These are phyloP conservation scores for Agarophyton chilense DNA, from an alignment of 23 red algal species.

Conservation along the genomic window DNA sequence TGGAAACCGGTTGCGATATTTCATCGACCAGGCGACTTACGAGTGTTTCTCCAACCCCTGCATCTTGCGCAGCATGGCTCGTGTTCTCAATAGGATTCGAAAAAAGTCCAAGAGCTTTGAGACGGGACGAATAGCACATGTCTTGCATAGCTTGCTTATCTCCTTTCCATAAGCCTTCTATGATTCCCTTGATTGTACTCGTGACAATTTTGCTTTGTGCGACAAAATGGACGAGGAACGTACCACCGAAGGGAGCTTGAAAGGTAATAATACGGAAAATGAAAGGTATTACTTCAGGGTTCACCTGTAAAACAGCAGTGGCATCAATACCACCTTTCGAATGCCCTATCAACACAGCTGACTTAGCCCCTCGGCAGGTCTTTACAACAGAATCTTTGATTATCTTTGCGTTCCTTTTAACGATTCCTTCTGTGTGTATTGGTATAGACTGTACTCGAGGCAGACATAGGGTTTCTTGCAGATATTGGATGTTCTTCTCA, in stretches of 20 bases:
- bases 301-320: background rate
- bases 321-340: conserved; percentile 58
- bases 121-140: conserved; percentile 43
- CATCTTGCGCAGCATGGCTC: background rate
- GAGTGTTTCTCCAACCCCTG: background rate
- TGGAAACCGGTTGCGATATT: background rate
- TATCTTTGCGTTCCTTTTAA: conserved; percentile 36
- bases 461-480: conserved; percentile 30
- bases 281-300: conserved; percentile 37
- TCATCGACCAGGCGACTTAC: too few species aligned
- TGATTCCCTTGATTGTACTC: conserved; percentile 21
- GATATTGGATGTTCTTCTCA: conserved; percentile 52
- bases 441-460: conserved; percentile 22
- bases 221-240: conserved; percentile 57
- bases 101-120: conserved; percentile 5
- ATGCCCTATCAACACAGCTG: conserved; percentile 52
- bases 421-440: conserved; percentile 70
- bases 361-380: conserved; percentile 14
- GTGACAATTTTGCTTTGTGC: conserved; percentile 42
- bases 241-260: conserved; percentile 67
- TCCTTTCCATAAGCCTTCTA: conserved; percentile 31
- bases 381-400: conserved; percentile 55
- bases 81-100: background rate
- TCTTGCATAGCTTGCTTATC: conserved; percentile 41
- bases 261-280: conserved; percentile 47